Evolutionary conservation across 257 asterid species (phyloP), one percentile per base, ranked within the genome.

Genomic region (Solanum clarkiae): DNA sequence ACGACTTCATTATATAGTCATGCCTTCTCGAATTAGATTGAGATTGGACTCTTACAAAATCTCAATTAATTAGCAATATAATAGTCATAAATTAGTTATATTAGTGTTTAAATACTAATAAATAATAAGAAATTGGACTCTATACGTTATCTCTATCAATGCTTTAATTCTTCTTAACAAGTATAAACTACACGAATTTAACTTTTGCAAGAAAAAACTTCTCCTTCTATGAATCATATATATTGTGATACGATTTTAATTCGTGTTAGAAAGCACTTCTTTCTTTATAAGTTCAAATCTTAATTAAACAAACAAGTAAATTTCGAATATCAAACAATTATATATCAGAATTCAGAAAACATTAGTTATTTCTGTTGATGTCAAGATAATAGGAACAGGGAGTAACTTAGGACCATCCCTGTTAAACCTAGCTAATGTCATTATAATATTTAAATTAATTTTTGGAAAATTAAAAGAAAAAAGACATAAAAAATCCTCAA

Each of bases 381-480:
- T 85, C 88, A 79, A 75, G 59, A 86, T 24, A 55, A 82, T 55
- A 69, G 84, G 65, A 88, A 80, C 75, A 79, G 74, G 77, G 26
- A 49, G 62, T 24, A 13, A 65, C 79, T 65, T 71, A 36, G 80
- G 83, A 54, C 89, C 86, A 85, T 77, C 8, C 68, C 54, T n/a
- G 36, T n/a, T 51, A 80, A 8, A 65, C 26, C 42, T 32, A 17
- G 20, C 49, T 40, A 8, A 6, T 53, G 5, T 60, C 16, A 53
- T 45, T 42, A 72, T 4, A 7, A 65, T 65, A 65, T 65, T 63
- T 13, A 15, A 65, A 65, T 65, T 65, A 16, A 26, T 13, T 65
- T 55, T 65, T 68, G 14, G 10, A n/a, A 10, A 22, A 14, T 36
- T 36, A 3, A 3, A 36, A 36, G 6, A 36, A 36, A 36, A 36